A percentile compares a stretch with the other conserved stretches of the same genome.
phyloP scores from a whole-genome alignment of 2,329 filamentous ascomycete species.

The Xenoacremonium recifei region DNA sequence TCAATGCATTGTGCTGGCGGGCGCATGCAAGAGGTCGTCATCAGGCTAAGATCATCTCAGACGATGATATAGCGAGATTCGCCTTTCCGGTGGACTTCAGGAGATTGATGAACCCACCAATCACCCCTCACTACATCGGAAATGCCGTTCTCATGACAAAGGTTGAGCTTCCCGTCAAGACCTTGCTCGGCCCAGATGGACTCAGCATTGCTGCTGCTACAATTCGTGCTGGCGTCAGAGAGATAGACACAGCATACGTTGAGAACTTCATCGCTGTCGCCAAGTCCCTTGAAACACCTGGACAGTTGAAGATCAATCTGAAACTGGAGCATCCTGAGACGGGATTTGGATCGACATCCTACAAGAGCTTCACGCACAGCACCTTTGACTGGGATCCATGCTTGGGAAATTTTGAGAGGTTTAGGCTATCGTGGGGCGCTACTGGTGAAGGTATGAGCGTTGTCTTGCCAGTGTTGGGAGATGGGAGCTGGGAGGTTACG shows the following conservation, averaged over 20 bases:
- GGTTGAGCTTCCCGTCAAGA: neutral
- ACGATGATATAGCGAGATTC: neutral
- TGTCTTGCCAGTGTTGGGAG: neutral
- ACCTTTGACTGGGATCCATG: neutral
- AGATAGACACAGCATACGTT: neutral
- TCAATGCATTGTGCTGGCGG: neutral
- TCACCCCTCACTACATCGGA: neutral
- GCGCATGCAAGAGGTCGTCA: neutral
- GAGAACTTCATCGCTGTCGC: neutral
- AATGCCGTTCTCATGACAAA: neutral
- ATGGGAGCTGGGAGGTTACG: neutral
- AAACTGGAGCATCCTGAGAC: neutral
- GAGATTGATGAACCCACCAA: neutral
- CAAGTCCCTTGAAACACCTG: neutral
- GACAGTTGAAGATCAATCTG: neutral
- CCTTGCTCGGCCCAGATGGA: neutral
- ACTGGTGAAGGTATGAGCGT: neutral
- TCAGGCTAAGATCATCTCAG: neutral
- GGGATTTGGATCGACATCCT: neutral
- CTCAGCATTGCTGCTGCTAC: neutral
- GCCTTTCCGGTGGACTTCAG: neutral
- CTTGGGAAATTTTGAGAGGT: neutral
- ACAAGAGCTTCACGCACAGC: neutral
- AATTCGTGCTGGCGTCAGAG: neutral
- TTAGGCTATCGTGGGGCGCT: neutral